These are phyloP conservation scores for Waltiozyma sp. DNA, from an alignment of 1,139 yeast genomes.

Conservation along the genomic window DNA sequence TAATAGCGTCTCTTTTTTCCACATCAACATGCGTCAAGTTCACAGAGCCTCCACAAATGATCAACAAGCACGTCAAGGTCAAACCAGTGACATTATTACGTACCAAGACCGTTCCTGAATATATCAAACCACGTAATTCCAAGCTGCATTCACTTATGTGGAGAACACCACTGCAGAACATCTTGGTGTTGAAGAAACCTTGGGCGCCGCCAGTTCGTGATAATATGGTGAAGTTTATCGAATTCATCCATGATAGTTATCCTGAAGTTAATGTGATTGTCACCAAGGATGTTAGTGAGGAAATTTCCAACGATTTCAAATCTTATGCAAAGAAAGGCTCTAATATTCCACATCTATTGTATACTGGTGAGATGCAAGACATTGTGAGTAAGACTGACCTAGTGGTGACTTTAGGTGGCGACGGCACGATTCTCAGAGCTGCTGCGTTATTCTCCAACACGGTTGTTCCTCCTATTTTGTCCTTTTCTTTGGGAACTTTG, in stretches of 20 bases:
- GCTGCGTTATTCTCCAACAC: slow-evolving; percentile 52
- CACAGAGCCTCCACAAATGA: slow-evolving; percentile 15
- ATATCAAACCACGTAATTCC: slow-evolving; percentile 32
- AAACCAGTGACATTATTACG: slow-evolving; percentile 11
- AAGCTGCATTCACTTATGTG: slow-evolving; percentile 40
- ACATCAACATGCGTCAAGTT: slow-evolving; percentile 4
- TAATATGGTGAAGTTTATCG: slow-evolving; percentile 57
- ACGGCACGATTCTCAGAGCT: slow-evolving; percentile 82
- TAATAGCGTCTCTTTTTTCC: slow-evolving; percentile 4
- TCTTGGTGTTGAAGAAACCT: slow-evolving; percentile 77
- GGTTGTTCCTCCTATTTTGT: slow-evolving; percentile 76
- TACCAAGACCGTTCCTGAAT: slow-evolving; percentile 26
- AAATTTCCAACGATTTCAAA: slow-evolving; percentile 37
- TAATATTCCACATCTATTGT: slow-evolving; percentile 25
- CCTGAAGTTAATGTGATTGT: slow-evolving; percentile 69
- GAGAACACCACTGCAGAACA: slow-evolving; percentile 50
- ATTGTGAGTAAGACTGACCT: slow-evolving; percentile 53
- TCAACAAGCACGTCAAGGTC: slow-evolving; percentile 8
- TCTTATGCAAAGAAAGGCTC: slow-evolving; percentile 18
- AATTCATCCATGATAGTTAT: slow-evolving; percentile 41
- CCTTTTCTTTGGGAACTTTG: slow-evolving; percentile 83
- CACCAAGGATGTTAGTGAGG: slow-evolving; percentile 68
- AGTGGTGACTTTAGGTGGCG: slow-evolving; percentile 86
- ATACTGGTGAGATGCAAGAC: slow-evolving; percentile 48
- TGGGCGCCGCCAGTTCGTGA: slow-evolving; percentile 55